Evolutionary conservation across 129 eudicot species (phyloP).

Genomic region (Solidago caesia): DNA sequence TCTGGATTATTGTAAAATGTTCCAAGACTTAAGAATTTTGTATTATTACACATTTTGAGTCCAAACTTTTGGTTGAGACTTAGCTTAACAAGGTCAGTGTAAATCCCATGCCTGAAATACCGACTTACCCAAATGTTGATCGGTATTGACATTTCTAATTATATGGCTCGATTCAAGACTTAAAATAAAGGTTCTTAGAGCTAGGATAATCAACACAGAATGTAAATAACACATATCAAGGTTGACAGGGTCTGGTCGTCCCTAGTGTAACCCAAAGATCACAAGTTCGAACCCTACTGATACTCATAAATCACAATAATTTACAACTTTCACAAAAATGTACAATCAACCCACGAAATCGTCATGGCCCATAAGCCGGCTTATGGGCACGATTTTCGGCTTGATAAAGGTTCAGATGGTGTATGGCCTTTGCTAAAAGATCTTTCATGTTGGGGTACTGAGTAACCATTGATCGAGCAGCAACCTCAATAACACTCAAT

Average conservation of each 20-base stretch:
- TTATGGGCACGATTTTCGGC: conserved; percentile 44
- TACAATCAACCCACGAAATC: conserved; percentile 8
- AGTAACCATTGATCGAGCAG: conserved; percentile 44
- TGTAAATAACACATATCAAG: too few species aligned
- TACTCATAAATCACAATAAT: neutral
- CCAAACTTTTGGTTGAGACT: too few species aligned
- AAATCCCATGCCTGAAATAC: too few species aligned
- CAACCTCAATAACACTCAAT: conserved; percentile 56
- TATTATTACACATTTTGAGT: too few species aligned
- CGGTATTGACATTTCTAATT: too few species aligned
- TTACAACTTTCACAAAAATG: conserved; percentile 8
- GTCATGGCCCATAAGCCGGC: conserved; percentile 30
- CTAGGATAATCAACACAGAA: too few species aligned
- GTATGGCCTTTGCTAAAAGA: conserved; percentile 48
- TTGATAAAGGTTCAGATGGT: conserved; percentile 62
- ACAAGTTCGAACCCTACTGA: conserved; percentile 2
- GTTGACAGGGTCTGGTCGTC: neutral
- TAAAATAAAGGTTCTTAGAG: too few species aligned
- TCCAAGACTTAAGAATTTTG: too few species aligned
- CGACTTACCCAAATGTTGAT: too few species aligned
- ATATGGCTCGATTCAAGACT: too few species aligned
- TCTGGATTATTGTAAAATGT: too few species aligned
- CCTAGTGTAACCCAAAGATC: neutral
- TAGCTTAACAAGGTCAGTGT: too few species aligned
- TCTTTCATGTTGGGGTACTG: conserved; percentile 61